Conservation (phyloP, 768 basidiomycete species). For the Leccinum pellstonianum region DNA sequence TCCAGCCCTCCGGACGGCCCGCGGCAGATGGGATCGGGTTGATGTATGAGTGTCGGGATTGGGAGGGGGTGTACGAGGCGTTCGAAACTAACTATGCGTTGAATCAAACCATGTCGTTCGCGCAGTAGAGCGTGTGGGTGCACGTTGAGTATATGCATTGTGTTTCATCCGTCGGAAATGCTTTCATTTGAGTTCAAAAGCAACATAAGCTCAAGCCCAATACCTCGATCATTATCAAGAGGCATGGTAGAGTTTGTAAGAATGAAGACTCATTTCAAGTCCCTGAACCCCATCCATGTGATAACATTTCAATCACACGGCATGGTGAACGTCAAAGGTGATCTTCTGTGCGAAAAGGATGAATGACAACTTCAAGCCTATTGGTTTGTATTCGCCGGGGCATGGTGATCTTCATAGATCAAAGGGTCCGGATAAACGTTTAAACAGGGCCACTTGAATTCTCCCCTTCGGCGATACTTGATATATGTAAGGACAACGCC, state of each 20-base stretch:
- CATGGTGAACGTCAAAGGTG: neutral
- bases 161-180: neutral
- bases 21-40: conserved; percentile 25
- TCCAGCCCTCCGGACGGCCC: conserved; percentile 7
- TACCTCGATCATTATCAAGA: too few relatives aligned
- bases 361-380: neutral
- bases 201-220: neutral
- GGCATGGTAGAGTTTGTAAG: too few relatives aligned
- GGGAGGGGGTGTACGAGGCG: conserved; percentile 21
- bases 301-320: neutral
- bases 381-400: neutral
- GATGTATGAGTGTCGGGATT: conserved; percentile 23
- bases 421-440: neutral
- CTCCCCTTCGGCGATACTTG: too few relatives aligned
- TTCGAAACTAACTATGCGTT: conserved; percentile 22
- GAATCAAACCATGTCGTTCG: conserved; percentile 19
- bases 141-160: neutral
- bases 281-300: neutral
- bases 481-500: neutral
- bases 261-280: too few relatives aligned
- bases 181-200: neutral
- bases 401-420: neutral
- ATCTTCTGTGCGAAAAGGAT: neutral
- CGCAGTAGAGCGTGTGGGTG: neutral
- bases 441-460: too few relatives aligned